Percentiles rank a stretch among this genome's conserved stretches.
Evolutionary conservation across 2,329 filamentous ascomycete genomes (phyloP).

Genomic region (Pseudopyricularia cyperi): DNA sequence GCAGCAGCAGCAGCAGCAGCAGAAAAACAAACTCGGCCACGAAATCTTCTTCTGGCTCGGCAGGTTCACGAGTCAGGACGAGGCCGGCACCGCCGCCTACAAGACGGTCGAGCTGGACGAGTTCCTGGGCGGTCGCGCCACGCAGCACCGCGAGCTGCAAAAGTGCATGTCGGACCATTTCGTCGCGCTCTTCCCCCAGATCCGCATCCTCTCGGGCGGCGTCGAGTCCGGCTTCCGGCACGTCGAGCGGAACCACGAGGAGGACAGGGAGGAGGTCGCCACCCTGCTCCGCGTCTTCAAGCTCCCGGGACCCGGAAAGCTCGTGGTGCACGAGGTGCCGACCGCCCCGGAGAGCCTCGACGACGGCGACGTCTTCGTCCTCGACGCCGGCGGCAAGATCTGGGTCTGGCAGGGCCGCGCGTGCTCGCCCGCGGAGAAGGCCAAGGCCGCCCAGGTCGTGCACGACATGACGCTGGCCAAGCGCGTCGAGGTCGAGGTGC

Average conservation of each 20-base stretch:
- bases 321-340: conserved; percentile 51
- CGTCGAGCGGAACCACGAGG: conserved; percentile 33
- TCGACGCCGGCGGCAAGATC: conserved; percentile 50
- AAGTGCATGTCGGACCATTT: conserved; percentile 45
- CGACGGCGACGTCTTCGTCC: conserved; percentile 51
- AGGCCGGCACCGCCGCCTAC: conserved; percentile 56
- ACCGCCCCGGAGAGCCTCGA: conserved; percentile 49
- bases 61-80: conserved; percentile 51
- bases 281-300: conserved; percentile 52
- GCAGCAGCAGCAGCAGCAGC: no score
- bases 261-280: conserved; percentile 23
- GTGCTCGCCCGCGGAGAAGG: conserved; percentile 57
- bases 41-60: conserved; percentile 63
- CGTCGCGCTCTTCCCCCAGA: conserved; percentile 42
- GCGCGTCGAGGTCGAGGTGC: conserved; percentile 50
- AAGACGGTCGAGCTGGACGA: conserved; percentile 61
- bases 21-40: conserved; percentile 40
- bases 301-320: conserved; percentile 33
- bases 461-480: conserved; percentile 52
- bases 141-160: conserved; percentile 54
- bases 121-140: conserved; percentile 47
- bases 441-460: conserved; percentile 53
- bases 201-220: conserved; percentile 48
- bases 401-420: conserved; percentile 57
- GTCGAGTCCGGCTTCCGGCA: conserved; percentile 50